Base-by-base conservation (phyloP, 148 eudicot species). In the Simmondsia chinensis region DNA sequence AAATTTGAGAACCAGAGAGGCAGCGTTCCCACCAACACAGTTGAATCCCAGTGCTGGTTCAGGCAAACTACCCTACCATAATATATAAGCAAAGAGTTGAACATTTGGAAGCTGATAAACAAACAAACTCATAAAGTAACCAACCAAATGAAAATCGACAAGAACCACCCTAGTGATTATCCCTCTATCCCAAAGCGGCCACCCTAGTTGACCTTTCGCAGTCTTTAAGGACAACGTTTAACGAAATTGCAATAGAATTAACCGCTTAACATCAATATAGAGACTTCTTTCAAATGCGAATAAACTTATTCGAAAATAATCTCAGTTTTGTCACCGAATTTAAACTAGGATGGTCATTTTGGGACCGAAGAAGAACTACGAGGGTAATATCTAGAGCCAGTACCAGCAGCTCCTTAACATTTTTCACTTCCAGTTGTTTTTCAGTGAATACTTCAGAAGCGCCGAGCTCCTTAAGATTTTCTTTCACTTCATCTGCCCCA, bases 1-100 rank as follows among this genome's bases (percentile, higher is more conserved):
- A 56, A 85, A 76, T 38, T 82, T 85, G 33, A 89, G 80, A 65
- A 89, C 88, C 64, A 82, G 44, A 15, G 94, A 61, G 57, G 95
- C 85, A 62, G 95, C 76, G 76, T 74, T 81, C 52, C 97, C 97
- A 33, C 97, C 97, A 44, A 89, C 80, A 61, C 97, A 89, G 48
- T 89, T 89, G 41, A 85, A 82, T 56, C 97, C 97, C 51, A 85
- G 43, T 10, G 53, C 68, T 20, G 97, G 97, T 72, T 82, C 85
- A 43, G 95, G 80, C 72, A 78, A 57, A 59, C 61, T 60, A 16
- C 54, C 69, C 95, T 86, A 35, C 7, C 33, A 56, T 29, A 61
- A 19, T 28, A 24, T 16, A n/a, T 7, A 18, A 16, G 14, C 35
- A 27, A 19, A 40, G 30, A 20, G 13, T 11, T 3, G 16, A 20